Evolutionary conservation across 805 yeast genomes (phyloP).

Genomic region (Lipomyces yamanashiensis): DNA sequence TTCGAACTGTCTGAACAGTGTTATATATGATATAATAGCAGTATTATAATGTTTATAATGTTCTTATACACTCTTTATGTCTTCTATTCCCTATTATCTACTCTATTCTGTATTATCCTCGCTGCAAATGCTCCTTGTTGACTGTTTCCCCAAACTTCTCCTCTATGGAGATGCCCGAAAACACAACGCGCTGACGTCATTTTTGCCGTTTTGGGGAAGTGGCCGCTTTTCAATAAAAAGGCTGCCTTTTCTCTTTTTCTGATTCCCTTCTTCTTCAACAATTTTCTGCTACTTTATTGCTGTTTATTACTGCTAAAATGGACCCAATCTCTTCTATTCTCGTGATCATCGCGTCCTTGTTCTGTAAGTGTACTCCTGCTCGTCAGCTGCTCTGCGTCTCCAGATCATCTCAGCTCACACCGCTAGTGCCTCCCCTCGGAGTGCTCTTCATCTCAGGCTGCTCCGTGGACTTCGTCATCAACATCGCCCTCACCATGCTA

Average conservation of each 20-base stretch:
- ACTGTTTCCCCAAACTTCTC: background rate
- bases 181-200: background rate
- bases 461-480: constrained; percentile 57
- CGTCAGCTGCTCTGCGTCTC: background rate
- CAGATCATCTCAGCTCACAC: background rate
- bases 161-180: background rate
- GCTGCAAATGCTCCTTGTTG: background rate
- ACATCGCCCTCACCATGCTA: constrained; percentile 60
- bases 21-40: no score
- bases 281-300: background rate
- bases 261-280: background rate
- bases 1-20: no score
- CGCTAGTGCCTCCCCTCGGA: constrained; percentile 34
- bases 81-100: background rate
- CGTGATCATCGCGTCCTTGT: constrained; percentile 31
- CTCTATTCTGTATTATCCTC: background rate
- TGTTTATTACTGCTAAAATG: constrained; percentile 7
- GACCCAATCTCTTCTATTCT: constrained; percentile 31
- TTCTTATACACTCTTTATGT: no score
- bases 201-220: background rate
- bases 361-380: constrained; percentile 22
- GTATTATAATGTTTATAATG: no score
- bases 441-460: constrained; percentile 43
- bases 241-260: background rate
- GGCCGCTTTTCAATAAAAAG: background rate